Evolutionary conservation across 768 basidiomycete species (phyloP).

Genomic region (Macrocybe gigantea): DNA sequence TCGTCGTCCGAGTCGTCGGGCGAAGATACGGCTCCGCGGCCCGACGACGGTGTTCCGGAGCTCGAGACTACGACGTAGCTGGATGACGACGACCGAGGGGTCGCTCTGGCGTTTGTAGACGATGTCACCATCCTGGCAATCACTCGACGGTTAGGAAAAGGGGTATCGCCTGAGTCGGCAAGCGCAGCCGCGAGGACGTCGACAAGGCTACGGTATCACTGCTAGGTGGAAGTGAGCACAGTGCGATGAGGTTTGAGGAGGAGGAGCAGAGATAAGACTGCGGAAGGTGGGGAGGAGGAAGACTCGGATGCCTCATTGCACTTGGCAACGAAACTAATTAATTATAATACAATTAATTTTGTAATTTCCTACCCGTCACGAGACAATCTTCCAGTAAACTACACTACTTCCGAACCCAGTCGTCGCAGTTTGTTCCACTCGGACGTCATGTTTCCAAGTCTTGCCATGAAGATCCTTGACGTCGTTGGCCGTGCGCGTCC

Average conservation of each 20-base stretch:
- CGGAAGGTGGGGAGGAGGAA: too few relatives aligned
- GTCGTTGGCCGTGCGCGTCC: conserved; percentile 37
- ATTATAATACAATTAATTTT: not conserved
- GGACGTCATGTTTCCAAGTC: conserved; percentile 51
- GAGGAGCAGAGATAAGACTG: conserved; percentile 3
- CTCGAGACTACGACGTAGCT: not conserved
- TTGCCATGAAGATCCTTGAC: conserved; percentile 57
- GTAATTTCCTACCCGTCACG: not conserved
- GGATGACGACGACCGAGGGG: not conserved
- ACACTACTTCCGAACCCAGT: conserved; percentile 60
- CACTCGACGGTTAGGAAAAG: too few relatives aligned
- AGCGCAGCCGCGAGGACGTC: not conserved
- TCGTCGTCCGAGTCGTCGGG: conserved; percentile 47
- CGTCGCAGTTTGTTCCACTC: conserved; percentile 59
- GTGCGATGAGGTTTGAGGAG: conserved; percentile 15
- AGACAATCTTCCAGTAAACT: conserved; percentile 63
- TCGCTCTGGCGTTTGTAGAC: not conserved
- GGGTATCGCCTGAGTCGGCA: not conserved
- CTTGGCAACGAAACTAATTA: not conserved
- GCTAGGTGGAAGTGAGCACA: conserved; percentile 18
- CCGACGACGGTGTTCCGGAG: not conserved
- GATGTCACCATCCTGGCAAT: not conserved
- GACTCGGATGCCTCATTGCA: too few relatives aligned
- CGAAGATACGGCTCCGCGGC: conserved; percentile 8
- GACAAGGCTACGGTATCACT: conserved; percentile 3